A percentile compares a stretch with the other conserved stretches of the same genome.
Conservation (phyloP, 257 asterid genomes). For the Solanum dulcamara region DNA sequence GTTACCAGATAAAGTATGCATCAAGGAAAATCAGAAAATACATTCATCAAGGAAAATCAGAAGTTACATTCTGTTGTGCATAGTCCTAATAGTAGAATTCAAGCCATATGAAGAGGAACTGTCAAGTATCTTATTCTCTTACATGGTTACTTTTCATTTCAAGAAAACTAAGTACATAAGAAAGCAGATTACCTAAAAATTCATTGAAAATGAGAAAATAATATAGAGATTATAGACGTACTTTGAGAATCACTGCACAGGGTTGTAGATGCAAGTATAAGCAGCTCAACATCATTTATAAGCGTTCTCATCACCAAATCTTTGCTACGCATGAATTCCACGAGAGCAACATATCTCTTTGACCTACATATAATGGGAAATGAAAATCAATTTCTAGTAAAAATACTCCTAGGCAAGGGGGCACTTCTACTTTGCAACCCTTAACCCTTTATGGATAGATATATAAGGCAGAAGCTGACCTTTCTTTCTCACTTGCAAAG, state of each 20-base stretch:
- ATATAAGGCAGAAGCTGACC: neutral
- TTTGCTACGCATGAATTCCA: slow-evolving; percentile 20
- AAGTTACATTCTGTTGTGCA: neutral
- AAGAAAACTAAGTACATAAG: neutral
- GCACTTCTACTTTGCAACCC: neutral
- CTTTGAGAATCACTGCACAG: slow-evolving; percentile 28
- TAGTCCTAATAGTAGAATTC: neutral
- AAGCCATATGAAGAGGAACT: neutral
- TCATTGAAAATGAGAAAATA: neutral
- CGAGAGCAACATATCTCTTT: slow-evolving; percentile 23
- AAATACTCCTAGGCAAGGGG: neutral
- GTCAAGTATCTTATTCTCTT: neutral
- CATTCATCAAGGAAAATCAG: neutral
- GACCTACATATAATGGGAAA: slow-evolving; percentile 14
- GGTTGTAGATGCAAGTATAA: slow-evolving; percentile 47
- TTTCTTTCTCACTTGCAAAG: neutral
- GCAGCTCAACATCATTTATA: slow-evolving; percentile 41
- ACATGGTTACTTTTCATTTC: neutral
- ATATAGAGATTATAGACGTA: slow-evolving; percentile 1
- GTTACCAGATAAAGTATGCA: neutral
- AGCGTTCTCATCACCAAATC: slow-evolving; percentile 35
- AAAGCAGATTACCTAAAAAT: neutral
- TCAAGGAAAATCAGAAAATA: no score
- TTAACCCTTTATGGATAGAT: neutral
- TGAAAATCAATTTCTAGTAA: neutral